Base-by-base conservation (phyloP, 2,329 filamentous ascomycete genomes). In the Penicillium sp. region DNA sequence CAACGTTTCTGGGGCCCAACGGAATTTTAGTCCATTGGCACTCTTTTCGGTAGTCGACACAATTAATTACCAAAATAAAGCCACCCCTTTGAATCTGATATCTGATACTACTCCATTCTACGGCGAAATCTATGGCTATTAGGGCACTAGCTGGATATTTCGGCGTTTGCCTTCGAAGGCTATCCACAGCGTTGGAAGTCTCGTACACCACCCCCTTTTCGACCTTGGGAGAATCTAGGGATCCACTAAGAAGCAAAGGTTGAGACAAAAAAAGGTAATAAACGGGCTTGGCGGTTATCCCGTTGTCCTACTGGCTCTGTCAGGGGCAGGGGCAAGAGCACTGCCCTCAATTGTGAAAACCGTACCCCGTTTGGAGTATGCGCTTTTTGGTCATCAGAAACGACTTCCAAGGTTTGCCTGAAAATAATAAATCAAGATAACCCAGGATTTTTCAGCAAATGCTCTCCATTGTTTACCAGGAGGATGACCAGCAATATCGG, bases 1-100 rank as follows among this genome's bases (percentile, higher is more conserved):
- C 43, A 48, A 57, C 55, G 42, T 42, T 56, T 56, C 42, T 35
- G 33, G 42, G 21, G 35, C 55, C 27, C 55, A 48, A 53, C 55
- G 33, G n/a, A 55, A 48, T 53, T 39, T 31, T 9, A 33, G 12
- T 19, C 36, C n/a, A 17, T 31, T 21, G 33, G 8, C 6, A 27
- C 2, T 27, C 8, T 43, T 27, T 12, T 44, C 4, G 17, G 6
- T 10, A 17, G 4, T 8, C 3, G 23, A 13, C 27, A 27, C 23
- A 13, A 29, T 29, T 12, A 27, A n/a, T 27, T n/a, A n/a, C 23
- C 23, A 13, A 29, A 43, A 6, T 6, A 27, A 6, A 25, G 42
- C 2, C 25, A 27, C 9, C n/a, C 8, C 6, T 44, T 44, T 7
- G 17, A 27, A 44, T 44, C 23, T n/a, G 13, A 42, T 42, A 23